Percentiles rank a stretch among this genome's conserved stretches.
These are phyloP conservation scores for Calonectria pteridis DNA, from an alignment of 2,329 filamentous ascomycete species.

Conservation along the genomic window DNA sequence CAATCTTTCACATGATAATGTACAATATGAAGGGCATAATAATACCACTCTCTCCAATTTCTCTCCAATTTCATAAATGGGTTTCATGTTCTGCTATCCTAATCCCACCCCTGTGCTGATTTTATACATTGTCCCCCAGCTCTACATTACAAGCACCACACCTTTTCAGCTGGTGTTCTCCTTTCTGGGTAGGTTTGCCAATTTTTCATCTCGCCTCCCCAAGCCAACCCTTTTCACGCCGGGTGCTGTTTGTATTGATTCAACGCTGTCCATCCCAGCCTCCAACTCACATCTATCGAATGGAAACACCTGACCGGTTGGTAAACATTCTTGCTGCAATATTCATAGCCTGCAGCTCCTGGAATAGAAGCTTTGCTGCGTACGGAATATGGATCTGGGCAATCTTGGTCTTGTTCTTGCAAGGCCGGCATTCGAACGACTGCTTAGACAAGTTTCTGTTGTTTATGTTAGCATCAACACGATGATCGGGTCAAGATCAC, in stretches of 20 bases:
- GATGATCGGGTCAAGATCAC: background rate
- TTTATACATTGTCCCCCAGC: constrained; percentile 33
- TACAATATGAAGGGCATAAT: background rate
- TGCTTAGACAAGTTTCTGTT: constrained; percentile 91
- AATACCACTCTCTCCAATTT: constrained; percentile 29
- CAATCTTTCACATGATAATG: background rate
- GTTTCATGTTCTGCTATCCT: constrained; percentile 41
- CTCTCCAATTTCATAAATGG: constrained; percentile 35
- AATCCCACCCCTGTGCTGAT: constrained; percentile 31
- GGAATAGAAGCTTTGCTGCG: constrained; percentile 97
- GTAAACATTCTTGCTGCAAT: constrained; percentile 98
- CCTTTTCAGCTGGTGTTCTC: constrained; percentile 6
- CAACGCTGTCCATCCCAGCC: background rate
- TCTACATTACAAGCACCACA: constrained; percentile 38
- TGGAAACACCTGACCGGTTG: constrained; percentile 80
- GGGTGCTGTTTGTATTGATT: constrained; percentile 17
- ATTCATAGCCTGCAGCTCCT: constrained; percentile 98
- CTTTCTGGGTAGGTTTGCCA: constrained; percentile 19
- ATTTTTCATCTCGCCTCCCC: constrained; percentile 25
- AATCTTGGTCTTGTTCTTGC: constrained; percentile 99
- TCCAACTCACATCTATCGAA: constrained; percentile 64
- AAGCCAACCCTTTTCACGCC: constrained; percentile 11
- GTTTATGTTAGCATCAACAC: constrained; percentile 48
- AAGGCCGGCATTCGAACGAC: constrained; percentile 95
- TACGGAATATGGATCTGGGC: constrained; percentile 98